A percentile compares a stretch with the other conserved stretches of the same genome.
Evolutionary conservation across 768 basidiomycete genomes (phyloP).

Genomic region (Psilocybe sp.): DNA sequence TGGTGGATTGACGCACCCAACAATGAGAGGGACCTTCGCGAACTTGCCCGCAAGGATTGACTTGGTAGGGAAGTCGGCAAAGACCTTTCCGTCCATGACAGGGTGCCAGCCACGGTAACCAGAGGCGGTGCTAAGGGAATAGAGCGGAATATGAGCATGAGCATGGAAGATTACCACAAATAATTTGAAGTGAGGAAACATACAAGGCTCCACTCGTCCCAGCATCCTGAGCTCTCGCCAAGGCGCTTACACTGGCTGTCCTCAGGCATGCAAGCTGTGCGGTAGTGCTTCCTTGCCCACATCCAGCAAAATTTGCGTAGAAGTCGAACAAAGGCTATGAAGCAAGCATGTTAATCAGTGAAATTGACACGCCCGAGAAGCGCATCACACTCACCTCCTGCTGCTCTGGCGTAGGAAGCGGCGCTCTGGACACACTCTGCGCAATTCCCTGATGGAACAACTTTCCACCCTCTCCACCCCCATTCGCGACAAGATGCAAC

Average conservation of each 20-base stretch:
- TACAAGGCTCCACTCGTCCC: slow-evolving; percentile 39
- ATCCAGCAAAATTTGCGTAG: slow-evolving; percentile 48
- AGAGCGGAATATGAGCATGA: background rate
- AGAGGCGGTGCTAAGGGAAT: slow-evolving; percentile 27
- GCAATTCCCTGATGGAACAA: slow-evolving; percentile 57
- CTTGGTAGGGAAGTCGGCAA: slow-evolving; percentile 49
- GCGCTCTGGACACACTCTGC: slow-evolving; percentile 57
- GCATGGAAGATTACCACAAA: background rate
- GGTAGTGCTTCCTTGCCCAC: slow-evolving; percentile 32
- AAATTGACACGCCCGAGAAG: background rate
- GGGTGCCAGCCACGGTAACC: slow-evolving; percentile 49
- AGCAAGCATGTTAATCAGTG: background rate
- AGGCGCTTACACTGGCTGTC: slow-evolving; percentile 44
- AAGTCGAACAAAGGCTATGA: slow-evolving; percentile 50
- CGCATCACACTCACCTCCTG: slow-evolving; percentile 38
- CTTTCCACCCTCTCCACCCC: slow-evolving; percentile 14
- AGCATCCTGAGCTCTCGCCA: slow-evolving; percentile 55
- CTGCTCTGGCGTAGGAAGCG: slow-evolving; percentile 49
- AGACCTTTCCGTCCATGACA: slow-evolving; percentile 50
- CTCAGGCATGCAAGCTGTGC: slow-evolving; percentile 46
- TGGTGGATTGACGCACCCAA: slow-evolving; percentile 41
- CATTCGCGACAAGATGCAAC: slow-evolving; percentile 52
- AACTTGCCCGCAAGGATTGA: slow-evolving; percentile 44
- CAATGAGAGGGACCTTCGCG: slow-evolving; percentile 51
- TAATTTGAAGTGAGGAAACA: slow-evolving; percentile 12